phyloP scores from a whole-genome alignment of 192 early-diverging fungal genomes.

The Coemansia sp. region DNA sequence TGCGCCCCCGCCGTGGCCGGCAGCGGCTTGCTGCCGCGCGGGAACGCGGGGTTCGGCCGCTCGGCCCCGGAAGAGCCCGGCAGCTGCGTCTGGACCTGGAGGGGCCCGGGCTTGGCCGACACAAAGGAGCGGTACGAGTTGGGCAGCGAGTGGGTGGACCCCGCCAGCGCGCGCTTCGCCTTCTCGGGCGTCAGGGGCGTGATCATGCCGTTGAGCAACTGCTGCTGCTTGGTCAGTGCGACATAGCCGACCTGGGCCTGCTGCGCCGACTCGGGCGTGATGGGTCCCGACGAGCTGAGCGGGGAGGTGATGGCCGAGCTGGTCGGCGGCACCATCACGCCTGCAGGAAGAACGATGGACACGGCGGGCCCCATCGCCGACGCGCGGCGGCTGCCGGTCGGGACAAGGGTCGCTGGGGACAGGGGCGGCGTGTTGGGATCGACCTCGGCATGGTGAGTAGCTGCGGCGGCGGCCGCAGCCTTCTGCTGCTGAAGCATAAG shows the following conservation, averaged over 20 bases:
- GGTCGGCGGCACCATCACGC: constrained; percentile 4
- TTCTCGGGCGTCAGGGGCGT: constrained; percentile 23
- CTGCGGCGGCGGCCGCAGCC: neutral
- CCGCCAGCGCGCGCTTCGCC: constrained; percentile 24
- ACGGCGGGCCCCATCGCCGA: no score
- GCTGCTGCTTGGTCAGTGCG: constrained; percentile 27
- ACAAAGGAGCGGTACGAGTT: constrained; percentile 33
- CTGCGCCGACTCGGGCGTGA: constrained; percentile 22
- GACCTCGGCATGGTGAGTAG: neutral
- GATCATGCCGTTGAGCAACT: constrained; percentile 31
- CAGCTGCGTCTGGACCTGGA: neutral
- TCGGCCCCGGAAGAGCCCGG: neutral
- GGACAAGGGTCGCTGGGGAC: constrained; percentile 9
- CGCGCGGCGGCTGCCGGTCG: neutral
- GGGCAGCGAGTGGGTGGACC: constrained; percentile 17
- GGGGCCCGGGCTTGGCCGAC: neutral
- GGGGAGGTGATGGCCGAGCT: constrained; percentile 11
- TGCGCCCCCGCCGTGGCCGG: constrained; percentile 1
- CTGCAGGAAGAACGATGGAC: no score
- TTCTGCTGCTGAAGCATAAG: constrained; percentile 1
- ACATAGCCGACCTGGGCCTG: constrained; percentile 11
- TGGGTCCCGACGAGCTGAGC: constrained; percentile 10
- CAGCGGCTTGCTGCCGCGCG: neutral
- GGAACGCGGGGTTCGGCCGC: neutral
- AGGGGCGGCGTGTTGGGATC: constrained; percentile 14